Percentiles rank a stretch among this genome's conserved stretches.
Conservation (phyloP, 2,329 filamentous ascomycete genomes). For the Neofusicoccum laricinum region DNA sequence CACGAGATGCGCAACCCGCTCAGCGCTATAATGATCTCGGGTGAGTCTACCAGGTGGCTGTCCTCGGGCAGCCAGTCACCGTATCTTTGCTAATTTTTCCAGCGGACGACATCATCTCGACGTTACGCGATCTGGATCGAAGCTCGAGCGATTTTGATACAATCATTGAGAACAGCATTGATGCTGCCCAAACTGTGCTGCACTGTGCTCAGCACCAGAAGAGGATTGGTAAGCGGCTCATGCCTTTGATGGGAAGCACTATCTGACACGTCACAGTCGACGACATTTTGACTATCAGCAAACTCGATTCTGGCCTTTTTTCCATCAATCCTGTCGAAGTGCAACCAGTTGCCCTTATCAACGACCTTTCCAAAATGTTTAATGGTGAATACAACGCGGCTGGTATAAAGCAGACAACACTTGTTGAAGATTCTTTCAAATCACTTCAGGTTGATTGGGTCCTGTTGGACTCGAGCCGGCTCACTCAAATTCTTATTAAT, state of each 20-base stretch:
- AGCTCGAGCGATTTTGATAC: not conserved
- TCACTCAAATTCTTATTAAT: constrained; percentile 28
- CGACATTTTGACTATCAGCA: constrained; percentile 18
- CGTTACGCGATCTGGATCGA: not conserved
- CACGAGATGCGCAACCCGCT: constrained; percentile 34
- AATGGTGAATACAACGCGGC: constrained; percentile 23
- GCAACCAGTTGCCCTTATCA: constrained; percentile 20
- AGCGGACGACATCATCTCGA: constrained; percentile 15
- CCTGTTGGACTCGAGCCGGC: constrained; percentile 18
- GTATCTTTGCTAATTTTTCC: not conserved
- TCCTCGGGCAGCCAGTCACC: not conserved
- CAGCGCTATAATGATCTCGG: constrained; percentile 16
- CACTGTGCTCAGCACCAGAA: constrained; percentile 36
- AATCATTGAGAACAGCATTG: constrained; percentile 16
- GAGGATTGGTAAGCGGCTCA: constrained; percentile 21
- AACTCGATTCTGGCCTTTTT: constrained; percentile 25
- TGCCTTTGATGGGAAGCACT: not conserved
- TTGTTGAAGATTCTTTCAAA: constrained; percentile 18
- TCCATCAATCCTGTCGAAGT: constrained; percentile 23
- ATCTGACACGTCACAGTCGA: constrained; percentile 8
- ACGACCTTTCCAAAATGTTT: constrained; percentile 25
- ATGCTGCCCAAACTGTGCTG: constrained; percentile 27
- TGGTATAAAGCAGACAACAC: constrained; percentile 16
- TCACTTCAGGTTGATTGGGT: constrained; percentile 20
- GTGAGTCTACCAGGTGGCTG: not conserved